Evolutionary conservation across 768 basidiomycete genomes (phyloP).

Genomic region (Trametes cingulata): DNA sequence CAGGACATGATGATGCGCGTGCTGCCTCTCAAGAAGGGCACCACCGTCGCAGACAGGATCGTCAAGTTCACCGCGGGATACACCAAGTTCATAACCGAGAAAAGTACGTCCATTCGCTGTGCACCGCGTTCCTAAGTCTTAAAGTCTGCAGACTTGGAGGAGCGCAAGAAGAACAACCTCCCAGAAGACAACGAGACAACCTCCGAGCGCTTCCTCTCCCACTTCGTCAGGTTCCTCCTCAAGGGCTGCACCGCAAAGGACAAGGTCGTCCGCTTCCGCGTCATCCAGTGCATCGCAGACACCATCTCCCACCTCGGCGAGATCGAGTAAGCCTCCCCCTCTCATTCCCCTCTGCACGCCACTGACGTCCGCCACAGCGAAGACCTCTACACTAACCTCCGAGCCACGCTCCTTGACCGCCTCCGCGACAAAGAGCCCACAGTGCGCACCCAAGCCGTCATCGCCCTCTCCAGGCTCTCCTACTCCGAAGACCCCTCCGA

Average conservation of each 20-base stretch:
- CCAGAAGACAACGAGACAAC: slow-evolving; percentile 52
- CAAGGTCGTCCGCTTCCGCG: slow-evolving; percentile 82
- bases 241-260: slow-evolving; percentile 84
- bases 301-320: slow-evolving; percentile 81
- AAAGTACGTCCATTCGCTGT: slow-evolving; percentile 49
- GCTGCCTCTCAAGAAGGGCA: slow-evolving; percentile 80
- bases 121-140: neutral
- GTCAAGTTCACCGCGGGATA: slow-evolving; percentile 85
- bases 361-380: slow-evolving; percentile 50
- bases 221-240: slow-evolving; percentile 57
- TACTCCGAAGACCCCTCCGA: slow-evolving; percentile 67
- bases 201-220: slow-evolving; percentile 49
- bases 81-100: slow-evolving; percentile 71
- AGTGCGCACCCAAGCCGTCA: slow-evolving; percentile 78
- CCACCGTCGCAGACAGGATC: slow-evolving; percentile 67
- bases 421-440: slow-evolving; percentile 75
- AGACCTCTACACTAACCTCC: slow-evolving; percentile 66
- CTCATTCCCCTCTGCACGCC: neutral
- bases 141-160: slow-evolving; percentile 36
- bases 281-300: slow-evolving; percentile 72
- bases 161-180: slow-evolving; percentile 37
- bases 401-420: slow-evolving; percentile 66
- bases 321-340: slow-evolving; percentile 66
- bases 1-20: slow-evolving; percentile 58
- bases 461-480: slow-evolving; percentile 77